phyloP scores from a whole-genome alignment of 2,329 filamentous ascomycete genomes.

The Cryphonectria japonica region DNA sequence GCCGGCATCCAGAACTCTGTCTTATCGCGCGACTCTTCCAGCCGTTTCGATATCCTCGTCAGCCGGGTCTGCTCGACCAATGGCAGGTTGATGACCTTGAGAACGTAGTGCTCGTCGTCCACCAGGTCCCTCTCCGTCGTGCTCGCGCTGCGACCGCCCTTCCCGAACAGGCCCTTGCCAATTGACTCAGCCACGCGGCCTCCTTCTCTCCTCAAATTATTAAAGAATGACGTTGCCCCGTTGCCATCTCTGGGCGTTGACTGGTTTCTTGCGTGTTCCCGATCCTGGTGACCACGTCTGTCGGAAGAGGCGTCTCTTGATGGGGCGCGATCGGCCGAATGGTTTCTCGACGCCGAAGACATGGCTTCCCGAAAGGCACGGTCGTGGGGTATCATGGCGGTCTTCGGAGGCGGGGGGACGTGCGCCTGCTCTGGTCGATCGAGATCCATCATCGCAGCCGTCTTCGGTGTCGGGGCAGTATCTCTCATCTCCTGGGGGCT shows the following conservation, averaged over 20 bases:
- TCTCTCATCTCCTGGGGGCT: slow-evolving; percentile 41
- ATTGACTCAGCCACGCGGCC: slow-evolving; percentile 79
- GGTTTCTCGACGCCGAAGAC: slow-evolving; percentile 66
- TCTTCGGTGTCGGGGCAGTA: slow-evolving; percentile 32
- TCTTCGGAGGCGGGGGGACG: slow-evolving; percentile 55
- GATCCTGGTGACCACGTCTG: slow-evolving; percentile 51
- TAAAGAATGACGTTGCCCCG: slow-evolving; percentile 65
- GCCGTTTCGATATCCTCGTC: slow-evolving; percentile 86
- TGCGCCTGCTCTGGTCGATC: slow-evolving; percentile 44
- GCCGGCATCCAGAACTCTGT: slow-evolving; percentile 99
- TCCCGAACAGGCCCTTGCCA: slow-evolving; percentile 82
- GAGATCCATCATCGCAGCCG: slow-evolving; percentile 37
- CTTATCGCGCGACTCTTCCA: slow-evolving; percentile 89
- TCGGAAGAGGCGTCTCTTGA: slow-evolving; percentile 48
- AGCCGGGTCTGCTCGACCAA: slow-evolving; percentile 87
- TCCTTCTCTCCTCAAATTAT: slow-evolving; percentile 72
- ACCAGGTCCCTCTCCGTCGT: slow-evolving; percentile 68
- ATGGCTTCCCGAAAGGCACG: slow-evolving; percentile 71
- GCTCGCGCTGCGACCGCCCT: slow-evolving; percentile 73
- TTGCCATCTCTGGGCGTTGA: slow-evolving; percentile 64
- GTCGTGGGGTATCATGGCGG: slow-evolving; percentile 67
- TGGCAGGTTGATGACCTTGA: slow-evolving; percentile 84
- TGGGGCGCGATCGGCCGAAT: slow-evolving; percentile 70
- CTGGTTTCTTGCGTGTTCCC: slow-evolving; percentile 52
- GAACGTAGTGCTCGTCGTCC: slow-evolving; percentile 81